Conservation (phyloP, 805 yeast species). For the Teunomyces funiuensis region DNA sequence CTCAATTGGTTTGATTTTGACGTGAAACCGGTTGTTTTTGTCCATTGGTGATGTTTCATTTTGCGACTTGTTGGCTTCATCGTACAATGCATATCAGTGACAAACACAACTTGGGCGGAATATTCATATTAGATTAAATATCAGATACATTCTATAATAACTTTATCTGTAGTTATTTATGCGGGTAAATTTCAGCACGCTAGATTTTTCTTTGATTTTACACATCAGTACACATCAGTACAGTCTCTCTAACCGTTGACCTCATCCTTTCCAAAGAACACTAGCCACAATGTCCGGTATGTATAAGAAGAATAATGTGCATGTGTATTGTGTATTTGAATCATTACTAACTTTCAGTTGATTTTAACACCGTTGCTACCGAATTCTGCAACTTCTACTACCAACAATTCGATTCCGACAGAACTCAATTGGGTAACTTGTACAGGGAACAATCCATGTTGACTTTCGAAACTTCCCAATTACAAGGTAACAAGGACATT, state of each 20-base stretch:
- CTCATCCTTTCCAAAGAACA: background rate
- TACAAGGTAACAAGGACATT: conserved; percentile 91
- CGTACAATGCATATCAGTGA: background rate
- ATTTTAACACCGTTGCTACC: conserved; percentile 50
- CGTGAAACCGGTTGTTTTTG: background rate
- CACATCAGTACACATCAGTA: background rate
- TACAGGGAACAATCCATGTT: conserved; percentile 97
- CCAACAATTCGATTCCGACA: conserved; percentile 90
- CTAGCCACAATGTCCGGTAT: conserved; percentile 28
- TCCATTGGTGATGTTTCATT: background rate
- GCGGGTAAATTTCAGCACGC: conserved; percentile 6
- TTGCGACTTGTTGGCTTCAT: background rate
- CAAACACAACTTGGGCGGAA: no score
- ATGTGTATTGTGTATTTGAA: background rate
- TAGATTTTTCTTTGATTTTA: background rate
- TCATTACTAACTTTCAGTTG: conserved; percentile 25
- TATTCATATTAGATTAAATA: no score
- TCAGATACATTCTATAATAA: no score
- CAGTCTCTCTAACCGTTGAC: background rate
- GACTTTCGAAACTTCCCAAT: conserved; percentile 91
- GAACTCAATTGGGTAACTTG: conserved; percentile 87
- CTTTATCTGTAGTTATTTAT: background rate
- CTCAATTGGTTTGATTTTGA: conserved; percentile 31
- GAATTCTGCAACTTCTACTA: conserved; percentile 95
- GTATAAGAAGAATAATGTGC: conserved; percentile 9